Base-by-base conservation (phyloP, 768 basidiomycete species). In the Suillus lakei region DNA sequence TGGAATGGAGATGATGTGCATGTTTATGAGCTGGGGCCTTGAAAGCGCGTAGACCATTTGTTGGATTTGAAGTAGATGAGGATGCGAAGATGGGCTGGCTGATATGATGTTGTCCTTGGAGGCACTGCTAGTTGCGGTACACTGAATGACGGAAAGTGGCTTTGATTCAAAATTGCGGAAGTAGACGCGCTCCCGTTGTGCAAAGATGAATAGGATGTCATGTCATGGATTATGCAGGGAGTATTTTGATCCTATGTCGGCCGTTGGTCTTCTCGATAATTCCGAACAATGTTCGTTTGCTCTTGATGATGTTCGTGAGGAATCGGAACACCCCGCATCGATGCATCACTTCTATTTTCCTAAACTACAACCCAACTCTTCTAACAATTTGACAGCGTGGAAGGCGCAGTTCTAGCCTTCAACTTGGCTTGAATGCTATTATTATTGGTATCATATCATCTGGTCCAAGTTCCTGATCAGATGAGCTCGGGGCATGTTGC, bases 1-100 rank as follows among this genome's bases (percentile, higher is more conserved):
- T 94, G 2, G 91, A 88, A 73, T 95, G 93, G 2, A 95, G 78
- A 73, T 95, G 92, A 74, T 95, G 93, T 0, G 93, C 93, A 82
- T 94, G 92, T 69, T 90, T 92, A 77, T 95, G 93, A 1, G 93
- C 93, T 9, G 91, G 91, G 2, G 91, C 86, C 67, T 82, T 85
- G 79, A 90, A 91, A 0, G 83, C 66, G 4, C 63, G 67, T 18
- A 63, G 60, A 30, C 60, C 67, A 16, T 66, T 53, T 21, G 68
- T 66, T 21, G 59, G 21, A 34, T 61, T 36, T n/a, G 64, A 43
- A 30, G 66, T 41, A 10, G 61, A 48, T 26, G 66, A 60, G 18
- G 76, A 63, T 2, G 74, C 63, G 3, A 68, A 66, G 21, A 66
- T 41, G 23, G 65, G 73, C n/a, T 2, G 68, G 46, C 58, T 64